Evolutionary conservation across 108 stramenopile genomes (phyloP).

Genomic region (Licmophora abbreviata): DNA sequence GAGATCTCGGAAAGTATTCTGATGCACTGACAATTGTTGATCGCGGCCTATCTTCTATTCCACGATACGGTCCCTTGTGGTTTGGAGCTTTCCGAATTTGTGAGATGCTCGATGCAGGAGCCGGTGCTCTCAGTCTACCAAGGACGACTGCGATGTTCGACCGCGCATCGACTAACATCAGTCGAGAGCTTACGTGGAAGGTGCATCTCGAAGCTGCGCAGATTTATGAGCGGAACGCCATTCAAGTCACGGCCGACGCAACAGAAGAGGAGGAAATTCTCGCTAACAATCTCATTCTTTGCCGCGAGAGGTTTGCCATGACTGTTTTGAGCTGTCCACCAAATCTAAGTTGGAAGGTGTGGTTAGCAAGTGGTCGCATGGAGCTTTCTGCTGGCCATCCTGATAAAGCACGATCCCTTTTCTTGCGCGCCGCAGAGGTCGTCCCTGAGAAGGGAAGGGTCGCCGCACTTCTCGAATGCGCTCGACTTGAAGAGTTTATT

Average conservation of each 20-base stretch:
- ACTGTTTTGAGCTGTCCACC: slow-evolving; percentile 81
- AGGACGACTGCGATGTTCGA: slow-evolving; percentile 66
- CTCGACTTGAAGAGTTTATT: slow-evolving; percentile 87
- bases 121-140: slow-evolving; percentile 41
- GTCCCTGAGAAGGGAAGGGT: slow-evolving; percentile 88
- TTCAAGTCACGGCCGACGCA: slow-evolving; percentile 26
- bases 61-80: slow-evolving; percentile 95
- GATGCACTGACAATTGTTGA: slow-evolving; percentile 89
- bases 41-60: slow-evolving; percentile 84
- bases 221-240: slow-evolving; percentile 83
- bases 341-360: slow-evolving; percentile 93
- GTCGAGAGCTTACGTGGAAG: slow-evolving; percentile 93
- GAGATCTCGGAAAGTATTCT: slow-evolving; percentile 57
- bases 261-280: slow-evolving; percentile 18
- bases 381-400: slow-evolving; percentile 84
- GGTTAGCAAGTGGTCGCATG: slow-evolving; percentile 92
- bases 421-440: slow-evolving; percentile 78
- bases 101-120: slow-evolving; percentile 63
- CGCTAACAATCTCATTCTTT: slow-evolving; percentile 15
- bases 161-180: slow-evolving; percentile 76
- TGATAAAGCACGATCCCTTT: slow-evolving; percentile 64
- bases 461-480: slow-evolving; percentile 86
- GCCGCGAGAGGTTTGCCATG: slow-evolving; percentile 65
- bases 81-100: slow-evolving; percentile 91
- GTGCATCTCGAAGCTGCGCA: slow-evolving; percentile 94